phyloP scores from a whole-genome alignment of 352 stramenopile species.

The Phytophthora nicotianae region DNA sequence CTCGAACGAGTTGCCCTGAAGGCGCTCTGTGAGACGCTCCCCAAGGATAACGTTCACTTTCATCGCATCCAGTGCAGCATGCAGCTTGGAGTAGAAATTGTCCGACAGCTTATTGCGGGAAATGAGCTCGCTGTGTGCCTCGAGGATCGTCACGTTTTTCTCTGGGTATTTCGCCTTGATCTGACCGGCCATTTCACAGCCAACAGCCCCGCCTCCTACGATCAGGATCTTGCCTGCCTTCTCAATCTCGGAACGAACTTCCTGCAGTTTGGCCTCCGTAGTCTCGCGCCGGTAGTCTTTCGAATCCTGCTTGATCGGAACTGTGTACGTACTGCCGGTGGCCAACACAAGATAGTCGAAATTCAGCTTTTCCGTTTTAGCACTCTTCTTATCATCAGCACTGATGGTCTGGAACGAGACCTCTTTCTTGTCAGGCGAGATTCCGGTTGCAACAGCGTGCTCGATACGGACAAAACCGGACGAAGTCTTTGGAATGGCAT shows the following conservation, averaged over 20 bases:
- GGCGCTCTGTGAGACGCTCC: constrained; percentile 52
- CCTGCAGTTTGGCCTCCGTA: constrained; percentile 42
- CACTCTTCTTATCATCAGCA: constrained; percentile 33
- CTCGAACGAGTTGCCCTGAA: constrained; percentile 47
- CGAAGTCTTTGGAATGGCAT: constrained; percentile 47
- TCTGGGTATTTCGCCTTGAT: constrained; percentile 58
- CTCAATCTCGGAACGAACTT: constrained; percentile 47
- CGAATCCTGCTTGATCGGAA: constrained; percentile 56
- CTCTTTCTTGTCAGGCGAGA: constrained; percentile 38
- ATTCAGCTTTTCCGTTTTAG: constrained; percentile 31
- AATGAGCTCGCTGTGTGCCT: constrained; percentile 43
- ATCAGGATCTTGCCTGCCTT: constrained; percentile 54
- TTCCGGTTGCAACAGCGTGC: constrained; percentile 36
- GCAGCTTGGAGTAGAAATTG: constrained; percentile 47
- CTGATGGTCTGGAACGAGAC: constrained; percentile 43
- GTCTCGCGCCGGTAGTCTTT: constrained; percentile 28
- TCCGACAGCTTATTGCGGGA: constrained; percentile 43
- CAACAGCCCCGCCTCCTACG: constrained; percentile 62
- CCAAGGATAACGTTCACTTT: constrained; percentile 60
- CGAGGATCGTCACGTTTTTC: constrained; percentile 67
- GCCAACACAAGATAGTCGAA: constrained; percentile 77
- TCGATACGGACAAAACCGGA: constrained; percentile 40
- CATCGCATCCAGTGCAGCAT: constrained; percentile 24
- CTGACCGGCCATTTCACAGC: constrained; percentile 63
- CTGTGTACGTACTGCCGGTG: constrained; percentile 59